Conservation (phyloP, 2,329 filamentous ascomycete species). For the Fusarium cyanostomum region DNA sequence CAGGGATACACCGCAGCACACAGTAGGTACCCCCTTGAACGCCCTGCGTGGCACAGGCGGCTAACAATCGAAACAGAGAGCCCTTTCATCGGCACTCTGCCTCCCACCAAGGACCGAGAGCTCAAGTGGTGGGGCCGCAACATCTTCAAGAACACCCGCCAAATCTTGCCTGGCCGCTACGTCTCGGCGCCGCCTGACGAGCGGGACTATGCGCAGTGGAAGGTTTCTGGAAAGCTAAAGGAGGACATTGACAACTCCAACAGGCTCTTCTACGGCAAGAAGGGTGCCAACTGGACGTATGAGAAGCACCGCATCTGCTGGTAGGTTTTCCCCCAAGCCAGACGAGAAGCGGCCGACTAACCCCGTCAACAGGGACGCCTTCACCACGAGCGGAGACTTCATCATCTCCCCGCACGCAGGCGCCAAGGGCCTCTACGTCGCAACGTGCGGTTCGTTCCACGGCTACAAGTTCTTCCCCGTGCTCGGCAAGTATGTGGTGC, state of each 20-base stretch:
- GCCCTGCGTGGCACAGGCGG: constrained; percentile 35
- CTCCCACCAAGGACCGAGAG: constrained; percentile 59
- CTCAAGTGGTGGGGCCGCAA: constrained; percentile 71
- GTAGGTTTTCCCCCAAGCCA: constrained; percentile 51
- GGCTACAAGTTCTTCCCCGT: constrained; percentile 74
- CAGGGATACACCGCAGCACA: constrained; percentile 52
- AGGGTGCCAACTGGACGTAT: constrained; percentile 65
- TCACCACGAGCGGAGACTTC: constrained; percentile 69
- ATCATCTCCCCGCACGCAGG: constrained; percentile 67
- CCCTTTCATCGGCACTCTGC: constrained; percentile 66
- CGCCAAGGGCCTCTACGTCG: constrained; percentile 65
- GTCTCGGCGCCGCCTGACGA: constrained; percentile 66
- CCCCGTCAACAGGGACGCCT: constrained; percentile 65
- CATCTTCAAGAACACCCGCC: constrained; percentile 66
- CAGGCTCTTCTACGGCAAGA: constrained; percentile 67
- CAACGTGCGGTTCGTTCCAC: constrained; percentile 73
- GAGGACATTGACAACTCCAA: constrained; percentile 67
- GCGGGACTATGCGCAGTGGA: constrained; percentile 70
- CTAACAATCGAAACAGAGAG: constrained; percentile 50
- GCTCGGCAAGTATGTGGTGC: constrained; percentile 69
- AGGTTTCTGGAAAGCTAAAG: constrained; percentile 63
- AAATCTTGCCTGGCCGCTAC: constrained; percentile 61
- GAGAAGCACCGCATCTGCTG: constrained; percentile 73
- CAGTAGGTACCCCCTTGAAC: constrained; percentile 43
- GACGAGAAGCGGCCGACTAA: constrained; percentile 8